phyloP scores from a whole-genome alignment of 768 basidiomycete species.

The Imleria badia region DNA sequence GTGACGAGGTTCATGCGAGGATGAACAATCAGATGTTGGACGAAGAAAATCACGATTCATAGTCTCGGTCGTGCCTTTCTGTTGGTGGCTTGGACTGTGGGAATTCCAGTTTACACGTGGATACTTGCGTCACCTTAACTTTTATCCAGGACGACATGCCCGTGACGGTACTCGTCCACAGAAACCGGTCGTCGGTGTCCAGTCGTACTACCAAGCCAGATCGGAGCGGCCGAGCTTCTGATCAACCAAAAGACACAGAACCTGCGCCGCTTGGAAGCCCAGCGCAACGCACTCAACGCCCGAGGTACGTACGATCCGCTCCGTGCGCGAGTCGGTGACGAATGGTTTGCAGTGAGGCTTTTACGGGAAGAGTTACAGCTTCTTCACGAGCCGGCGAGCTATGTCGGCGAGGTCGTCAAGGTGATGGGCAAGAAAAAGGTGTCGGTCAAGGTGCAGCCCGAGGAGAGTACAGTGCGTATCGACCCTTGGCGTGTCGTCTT shows the following conservation, averaged over 20 bases:
- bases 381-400: slow-evolving; percentile 92
- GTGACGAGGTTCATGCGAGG: too few relatives aligned
- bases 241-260: slow-evolving; percentile 98
- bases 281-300: slow-evolving; percentile 95
- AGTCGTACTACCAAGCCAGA: slow-evolving; percentile 94
- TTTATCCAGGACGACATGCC: slow-evolving; percentile 34
- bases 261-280: slow-evolving; percentile 93
- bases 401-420: slow-evolving; percentile 97
- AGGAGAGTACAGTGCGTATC: slow-evolving; percentile 92
- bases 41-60: too few relatives aligned
- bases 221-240: slow-evolving; percentile 86
- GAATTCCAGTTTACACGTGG: not conserved
- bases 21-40: too few relatives aligned
- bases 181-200: slow-evolving; percentile 62
- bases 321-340: not conserved
- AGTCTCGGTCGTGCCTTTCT: too few relatives aligned
- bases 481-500: too few relatives aligned
- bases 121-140: slow-evolving; percentile 12
- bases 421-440: slow-evolving; percentile 99
- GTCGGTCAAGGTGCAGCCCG: slow-evolving; percentile 95
- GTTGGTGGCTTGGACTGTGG: too few relatives aligned
- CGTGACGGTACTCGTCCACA: slow-evolving; percentile 31
- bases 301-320: slow-evolving; percentile 55
- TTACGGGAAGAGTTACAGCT: slow-evolving; percentile 91
- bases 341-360: slow-evolving; percentile 62